Base-by-base conservation (phyloP, 176 grass and related monocot species). In the Rhipidocladum racemiflorum region DNA sequence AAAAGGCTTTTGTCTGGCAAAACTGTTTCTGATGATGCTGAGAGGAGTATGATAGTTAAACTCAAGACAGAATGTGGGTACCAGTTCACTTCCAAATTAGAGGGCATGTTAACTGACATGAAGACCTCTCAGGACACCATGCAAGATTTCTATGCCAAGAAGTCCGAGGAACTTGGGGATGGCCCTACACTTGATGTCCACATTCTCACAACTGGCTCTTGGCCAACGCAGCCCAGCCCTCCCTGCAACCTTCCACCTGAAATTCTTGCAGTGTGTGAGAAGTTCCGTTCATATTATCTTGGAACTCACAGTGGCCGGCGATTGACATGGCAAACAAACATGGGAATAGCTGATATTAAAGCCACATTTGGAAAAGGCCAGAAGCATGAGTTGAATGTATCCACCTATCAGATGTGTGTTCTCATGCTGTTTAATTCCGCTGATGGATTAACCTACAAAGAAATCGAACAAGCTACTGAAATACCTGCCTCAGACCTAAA, bases 81-180 rank as follows among this genome's bases (percentile, higher is more conserved):
- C 70, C 95, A 97, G 78, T 97, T 97, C 78, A 97, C 95, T 46
- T 97, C 90, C 54, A 97, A 97, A 84, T 83, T 97, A 72, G 95
- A 97, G 70, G 95, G 95, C 14, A 97, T 97, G 95, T 97, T 97
- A 76, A 97, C 95, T 45, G 95, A 97, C 65, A 97, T 97, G 95
- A 97, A 94, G 85, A 97, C 95, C 30, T 97, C 95, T 87, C 90
- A 94, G 65, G 95, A 97, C 54, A 97, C 95, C 36, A 92, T 97
- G 95, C 74, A 87, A 75, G 92, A 92, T 76, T 97, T 97, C 66
- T 94, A 97, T 85, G 55, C 92, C 20, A 97, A 85, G 65, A 87
- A 85, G 67, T 85, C 81, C 40, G 83, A 76, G 57, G 95, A 97
- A 79, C 78, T 89, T 66, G 92, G 90, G 65, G 90, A 97, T 80